phyloP scores from a whole-genome alignment of 805 yeast genomes.

The Priceomyces fermenticarens region DNA sequence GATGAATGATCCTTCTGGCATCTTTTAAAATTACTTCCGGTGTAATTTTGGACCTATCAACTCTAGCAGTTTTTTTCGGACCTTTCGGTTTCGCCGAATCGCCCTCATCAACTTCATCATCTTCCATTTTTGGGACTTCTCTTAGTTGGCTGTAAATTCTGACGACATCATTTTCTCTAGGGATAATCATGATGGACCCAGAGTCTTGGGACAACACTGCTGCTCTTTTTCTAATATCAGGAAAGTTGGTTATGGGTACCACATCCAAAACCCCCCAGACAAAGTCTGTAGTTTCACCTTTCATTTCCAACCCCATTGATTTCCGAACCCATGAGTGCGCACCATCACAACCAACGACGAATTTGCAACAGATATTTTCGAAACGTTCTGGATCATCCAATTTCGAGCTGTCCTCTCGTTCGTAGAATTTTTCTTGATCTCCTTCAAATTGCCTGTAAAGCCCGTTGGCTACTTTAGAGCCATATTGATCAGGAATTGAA shows the following conservation, averaged over 20 bases:
- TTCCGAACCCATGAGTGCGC: too few species aligned
- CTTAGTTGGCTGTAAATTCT: constrained; percentile 30
- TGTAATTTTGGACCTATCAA: constrained; percentile 28
- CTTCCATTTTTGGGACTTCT: constrained; percentile 11
- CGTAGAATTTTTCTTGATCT: constrained; percentile 14
- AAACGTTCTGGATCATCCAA: constrained; percentile 34
- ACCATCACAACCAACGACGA: too few species aligned
- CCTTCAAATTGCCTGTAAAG: constrained; percentile 23
- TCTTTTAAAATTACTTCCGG: constrained; percentile 23
- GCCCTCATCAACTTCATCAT: constrained; percentile 16
- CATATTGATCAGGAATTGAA: constrained; percentile 11
- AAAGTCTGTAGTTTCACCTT: constrained; percentile 31
- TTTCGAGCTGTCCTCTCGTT: too few species aligned
- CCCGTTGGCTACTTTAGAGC: constrained; percentile 20
- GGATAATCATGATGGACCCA: constrained; percentile 32
- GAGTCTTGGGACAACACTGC: constrained; percentile 28
- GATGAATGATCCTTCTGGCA: constrained; percentile 14
- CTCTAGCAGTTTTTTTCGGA: constrained; percentile 12
- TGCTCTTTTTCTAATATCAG: constrained; percentile 29
- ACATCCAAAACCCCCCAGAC: constrained; percentile 36
- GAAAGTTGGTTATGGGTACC: constrained; percentile 32
- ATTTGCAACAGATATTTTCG: too few species aligned
- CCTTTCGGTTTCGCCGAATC: constrained; percentile 2
- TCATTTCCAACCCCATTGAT: constrained; percentile 27
- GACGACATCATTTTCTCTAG: constrained; percentile 29